Percentiles rank a stretch among this genome's conserved stretches.
Evolutionary conservation across 257 asterid genomes (phyloP).

Genomic region (Penstemon barbatus): DNA sequence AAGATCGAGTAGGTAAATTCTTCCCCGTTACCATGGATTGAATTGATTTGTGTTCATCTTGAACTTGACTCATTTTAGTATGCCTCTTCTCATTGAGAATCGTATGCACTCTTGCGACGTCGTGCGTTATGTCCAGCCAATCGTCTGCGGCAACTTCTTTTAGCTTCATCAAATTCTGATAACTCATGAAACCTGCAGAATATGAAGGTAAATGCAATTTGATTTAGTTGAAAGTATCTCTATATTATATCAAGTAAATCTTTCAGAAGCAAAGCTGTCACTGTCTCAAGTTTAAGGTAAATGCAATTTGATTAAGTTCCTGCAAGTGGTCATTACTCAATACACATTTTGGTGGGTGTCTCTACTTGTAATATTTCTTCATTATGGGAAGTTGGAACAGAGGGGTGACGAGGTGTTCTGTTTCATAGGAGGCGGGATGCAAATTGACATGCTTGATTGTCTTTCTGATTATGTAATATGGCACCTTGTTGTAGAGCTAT

Average conservation of each 20-base stretch:
- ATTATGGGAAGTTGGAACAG: not conserved
- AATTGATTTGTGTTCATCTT: constrained; percentile 14
- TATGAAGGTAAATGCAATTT: not conserved
- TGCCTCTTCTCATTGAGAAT: constrained; percentile 49
- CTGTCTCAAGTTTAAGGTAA: not conserved
- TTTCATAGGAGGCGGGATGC: not conserved
- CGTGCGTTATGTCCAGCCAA: constrained; percentile 88
- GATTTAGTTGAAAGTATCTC: not conserved
- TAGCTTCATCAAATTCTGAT: constrained; percentile 75
- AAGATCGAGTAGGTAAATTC: constrained; percentile 18
- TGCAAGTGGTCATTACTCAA: not conserved
- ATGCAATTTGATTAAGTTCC: not conserved
- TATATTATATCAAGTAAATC: too few species aligned
- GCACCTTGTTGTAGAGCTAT: not conserved
- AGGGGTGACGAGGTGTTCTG: not conserved
- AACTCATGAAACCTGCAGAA: constrained; percentile 75
- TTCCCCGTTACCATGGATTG: constrained; percentile 17
- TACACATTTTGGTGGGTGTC: not conserved
- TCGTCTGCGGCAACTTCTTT: constrained; percentile 82
- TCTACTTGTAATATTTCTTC: not conserved
- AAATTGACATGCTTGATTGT: not conserved
- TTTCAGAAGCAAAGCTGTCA: not conserved
- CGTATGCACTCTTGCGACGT: constrained; percentile 69
- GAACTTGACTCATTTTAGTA: constrained; percentile 21
- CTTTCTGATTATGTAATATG: not conserved